Evolutionary conservation across 2,329 filamentous ascomycete species (phyloP), one percentile per base, ranked within the genome.

Genomic region (Colletotrichum caudatum): DNA sequence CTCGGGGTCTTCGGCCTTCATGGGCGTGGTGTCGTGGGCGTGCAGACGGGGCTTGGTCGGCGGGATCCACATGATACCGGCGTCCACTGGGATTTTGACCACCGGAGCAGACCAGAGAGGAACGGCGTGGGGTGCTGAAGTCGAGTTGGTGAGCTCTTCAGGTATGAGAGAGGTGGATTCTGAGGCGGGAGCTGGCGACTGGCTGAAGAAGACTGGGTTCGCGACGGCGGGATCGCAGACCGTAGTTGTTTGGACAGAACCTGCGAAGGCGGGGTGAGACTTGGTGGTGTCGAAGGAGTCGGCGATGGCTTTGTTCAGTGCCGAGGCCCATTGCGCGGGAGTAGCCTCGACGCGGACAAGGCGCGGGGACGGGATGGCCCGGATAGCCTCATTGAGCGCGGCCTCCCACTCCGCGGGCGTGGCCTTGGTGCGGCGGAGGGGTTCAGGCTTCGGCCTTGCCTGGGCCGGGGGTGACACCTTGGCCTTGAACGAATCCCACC

Each of bases 361-460:
- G 18, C 29, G 58, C 5, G 39, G 37, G 23, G 23, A 20, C 9
- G 61, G 29, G 14, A 20, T 50, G 14, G 50, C 12, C 26, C 50
- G 53, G 14, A 73, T 39, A 35, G 72, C 72, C 39, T 70, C 65
- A 18, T 37, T 53, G 4, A 74, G 64, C 11, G 72, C 73, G 29
- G 66, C 59, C 20, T 71, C 41, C 67, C 76, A 76, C 39, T 74
- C 71, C 20, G 73, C 67, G 39, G 67, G 8, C 39, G 70, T 53
- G 37, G 41, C 61, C 33, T n/a, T 39, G 20, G 53, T 63, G 18
- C 66, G 72, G 51, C 23, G 57, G 9, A 70, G 48, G 16, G 8
- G 70, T 20, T 62, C 50, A 26, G 46, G 37, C n/a, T 46, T 63
- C 26, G 46, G 20, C 8, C 8, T 7, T n/a, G 46, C 8, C 48